Evolutionary conservation across 495 filamentous ascomycete genomes (phyloP).

Genomic region (Neurospora discreta): DNA sequence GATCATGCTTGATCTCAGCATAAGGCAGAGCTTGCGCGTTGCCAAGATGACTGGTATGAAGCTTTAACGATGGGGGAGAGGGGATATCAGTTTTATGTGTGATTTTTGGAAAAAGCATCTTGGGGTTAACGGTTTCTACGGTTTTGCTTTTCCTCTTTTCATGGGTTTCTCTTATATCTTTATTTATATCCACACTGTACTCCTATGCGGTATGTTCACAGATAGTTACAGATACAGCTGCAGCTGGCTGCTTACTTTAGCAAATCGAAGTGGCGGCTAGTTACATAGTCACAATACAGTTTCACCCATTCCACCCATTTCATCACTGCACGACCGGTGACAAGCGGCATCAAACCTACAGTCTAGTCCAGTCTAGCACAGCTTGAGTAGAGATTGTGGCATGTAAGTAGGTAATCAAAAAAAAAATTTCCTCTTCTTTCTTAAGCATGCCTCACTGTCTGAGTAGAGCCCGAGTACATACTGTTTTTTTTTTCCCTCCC

Average conservation of each 20-base stretch:
- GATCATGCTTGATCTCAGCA: constrained; percentile 97
- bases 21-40: constrained; percentile 83
- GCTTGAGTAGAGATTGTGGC: no score
- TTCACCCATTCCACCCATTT: no score
- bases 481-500: no score
- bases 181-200: not conserved
- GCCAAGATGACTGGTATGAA: constrained; percentile 94
- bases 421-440: no score
- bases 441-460: no score
- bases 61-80: constrained; percentile 40
- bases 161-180: not conserved
- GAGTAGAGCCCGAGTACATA: no score
- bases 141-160: not conserved
- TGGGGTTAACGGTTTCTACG: not conserved
- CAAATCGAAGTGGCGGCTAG: not conserved
- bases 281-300: no score
- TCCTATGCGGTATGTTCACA: not conserved
- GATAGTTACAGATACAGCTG: not conserved
- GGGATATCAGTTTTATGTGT: not conserved
- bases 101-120: not conserved
- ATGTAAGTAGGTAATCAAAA: no score
- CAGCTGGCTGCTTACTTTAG: not conserved
- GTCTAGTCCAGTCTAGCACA: no score
- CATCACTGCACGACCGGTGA: no score
- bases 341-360: no score